Conservation (phyloP, 2,329 filamentous ascomycete species). For the Pyrenophora tritici-repentis region DNA sequence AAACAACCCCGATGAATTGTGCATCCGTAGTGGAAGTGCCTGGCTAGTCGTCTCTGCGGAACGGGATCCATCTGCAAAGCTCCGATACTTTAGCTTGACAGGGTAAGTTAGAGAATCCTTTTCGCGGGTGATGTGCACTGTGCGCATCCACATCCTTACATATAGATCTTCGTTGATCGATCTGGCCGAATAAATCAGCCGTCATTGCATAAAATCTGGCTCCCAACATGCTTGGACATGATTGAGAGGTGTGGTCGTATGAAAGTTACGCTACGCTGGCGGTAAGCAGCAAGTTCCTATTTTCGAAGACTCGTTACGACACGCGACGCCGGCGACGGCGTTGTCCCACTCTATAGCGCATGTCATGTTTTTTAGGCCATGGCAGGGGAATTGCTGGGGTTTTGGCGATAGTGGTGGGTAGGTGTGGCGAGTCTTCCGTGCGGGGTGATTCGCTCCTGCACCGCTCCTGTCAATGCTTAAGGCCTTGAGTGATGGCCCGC, state of each 20-base stretch:
- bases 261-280: neutral
- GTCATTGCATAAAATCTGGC: neutral
- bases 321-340: conserved; percentile 2
- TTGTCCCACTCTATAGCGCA: conserved; percentile 6
- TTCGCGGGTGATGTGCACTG: conserved; percentile 12
- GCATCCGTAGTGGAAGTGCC: neutral
- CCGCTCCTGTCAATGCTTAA: neutral
- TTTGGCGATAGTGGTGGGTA: conserved; percentile 1
- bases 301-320: neutral
- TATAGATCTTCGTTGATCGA: neutral
- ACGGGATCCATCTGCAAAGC: conserved; percentile 11
- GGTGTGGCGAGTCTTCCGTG: conserved; percentile 24
- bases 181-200: neutral
- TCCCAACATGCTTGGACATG: neutral
- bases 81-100: neutral
- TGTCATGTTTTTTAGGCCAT: neutral
- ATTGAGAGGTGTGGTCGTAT: neutral
- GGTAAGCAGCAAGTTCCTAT: neutral
- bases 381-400: conserved; percentile 1
- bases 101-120: conserved; percentile 1
- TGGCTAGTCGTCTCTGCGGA: conserved; percentile 15
- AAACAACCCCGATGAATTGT: neutral
- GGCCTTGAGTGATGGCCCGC: neutral
- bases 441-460: conserved; percentile 15
- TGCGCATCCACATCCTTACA: neutral